These are phyloP conservation scores for Puccinia coronata DNA, from an alignment of 1,284 basidiomycete species.

Conservation along the genomic window DNA sequence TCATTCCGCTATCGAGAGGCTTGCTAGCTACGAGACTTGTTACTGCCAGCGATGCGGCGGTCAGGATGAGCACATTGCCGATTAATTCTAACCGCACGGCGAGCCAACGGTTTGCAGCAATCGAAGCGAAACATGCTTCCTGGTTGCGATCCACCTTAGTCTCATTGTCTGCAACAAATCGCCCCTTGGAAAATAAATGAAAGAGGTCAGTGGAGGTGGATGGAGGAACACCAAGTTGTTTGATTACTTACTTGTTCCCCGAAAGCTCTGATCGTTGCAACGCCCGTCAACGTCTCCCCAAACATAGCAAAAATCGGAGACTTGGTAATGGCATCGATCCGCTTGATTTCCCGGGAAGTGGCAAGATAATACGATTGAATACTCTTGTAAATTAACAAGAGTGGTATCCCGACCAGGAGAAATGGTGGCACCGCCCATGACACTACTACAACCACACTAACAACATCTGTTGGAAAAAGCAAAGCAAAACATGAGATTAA, in stretches of 20 bases:
- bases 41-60: conserved; percentile 72
- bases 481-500: background rate
- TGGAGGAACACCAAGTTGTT: too few relatives aligned
- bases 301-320: conserved; percentile 81
- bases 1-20: conserved; percentile 79
- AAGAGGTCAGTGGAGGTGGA: background rate
- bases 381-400: conserved; percentile 41
- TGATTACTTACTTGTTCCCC: conserved; percentile 53
- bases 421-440: conserved; percentile 43
- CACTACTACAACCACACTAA: conserved; percentile 27
- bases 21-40: conserved; percentile 66
- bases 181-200: conserved; percentile 65
- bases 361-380: too few relatives aligned
- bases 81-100: conserved; percentile 76
- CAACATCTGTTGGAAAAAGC: conserved; percentile 8
- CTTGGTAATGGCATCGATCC: conserved; percentile 82
- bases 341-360: conserved; percentile 87
- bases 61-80: conserved; percentile 76
- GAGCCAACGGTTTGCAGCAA: conserved; percentile 76
- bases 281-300: conserved; percentile 77
- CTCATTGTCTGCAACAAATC: conserved; percentile 78
- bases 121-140: conserved; percentile 69
- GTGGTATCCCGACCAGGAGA: conserved; percentile 46
- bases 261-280: conserved; percentile 76
- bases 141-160: conserved; percentile 80